phyloP scores from a whole-genome alignment of 2,329 filamentous ascomycete species.

The Cytospora mali region DNA sequence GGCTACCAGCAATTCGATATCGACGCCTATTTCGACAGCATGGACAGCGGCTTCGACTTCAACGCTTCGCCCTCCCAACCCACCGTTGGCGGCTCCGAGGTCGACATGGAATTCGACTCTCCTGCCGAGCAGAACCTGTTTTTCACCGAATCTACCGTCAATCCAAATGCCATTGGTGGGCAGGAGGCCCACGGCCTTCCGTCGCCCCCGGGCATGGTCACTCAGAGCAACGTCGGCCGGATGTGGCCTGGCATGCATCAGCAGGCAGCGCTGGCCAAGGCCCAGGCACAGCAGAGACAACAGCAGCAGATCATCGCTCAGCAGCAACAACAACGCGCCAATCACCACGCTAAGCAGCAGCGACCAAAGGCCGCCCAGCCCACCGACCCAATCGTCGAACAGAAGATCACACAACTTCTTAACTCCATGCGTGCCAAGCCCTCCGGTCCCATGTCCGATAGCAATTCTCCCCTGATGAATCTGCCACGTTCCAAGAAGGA shows the following conservation, averaged over 20 bases:
- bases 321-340: conserved; percentile 54
- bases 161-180: conserved; percentile 71
- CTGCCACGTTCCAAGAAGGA: conserved; percentile 82
- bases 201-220: conserved; percentile 47
- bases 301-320: conserved; percentile 64
- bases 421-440: conserved; percentile 87
- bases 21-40: conserved; percentile 53
- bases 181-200: conserved; percentile 58
- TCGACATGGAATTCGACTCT: conserved; percentile 72
- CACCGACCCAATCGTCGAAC: conserved; percentile 75
- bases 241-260: conserved; percentile 95
- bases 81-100: conserved; percentile 61
- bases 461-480: conserved; percentile 57
- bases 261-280: conserved; percentile 78
- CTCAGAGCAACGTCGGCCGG: conserved; percentile 64
- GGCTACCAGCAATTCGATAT: conserved; percentile 54
- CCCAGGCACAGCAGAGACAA: conserved; percentile 69
- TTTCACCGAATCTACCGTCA: conserved; percentile 62
- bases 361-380: conserved; percentile 55
- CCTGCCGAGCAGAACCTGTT: conserved; percentile 60
- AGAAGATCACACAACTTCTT: conserved; percentile 90
- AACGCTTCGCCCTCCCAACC: conserved; percentile 65
- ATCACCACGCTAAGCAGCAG: conserved; percentile 45
- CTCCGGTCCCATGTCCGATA: conserved; percentile 55
- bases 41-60: conserved; percentile 72